Evolutionary conservation across 345 rosid genomes (phyloP), one percentile per base, ranked within the genome.

Genomic region (Pistacia vera): DNA sequence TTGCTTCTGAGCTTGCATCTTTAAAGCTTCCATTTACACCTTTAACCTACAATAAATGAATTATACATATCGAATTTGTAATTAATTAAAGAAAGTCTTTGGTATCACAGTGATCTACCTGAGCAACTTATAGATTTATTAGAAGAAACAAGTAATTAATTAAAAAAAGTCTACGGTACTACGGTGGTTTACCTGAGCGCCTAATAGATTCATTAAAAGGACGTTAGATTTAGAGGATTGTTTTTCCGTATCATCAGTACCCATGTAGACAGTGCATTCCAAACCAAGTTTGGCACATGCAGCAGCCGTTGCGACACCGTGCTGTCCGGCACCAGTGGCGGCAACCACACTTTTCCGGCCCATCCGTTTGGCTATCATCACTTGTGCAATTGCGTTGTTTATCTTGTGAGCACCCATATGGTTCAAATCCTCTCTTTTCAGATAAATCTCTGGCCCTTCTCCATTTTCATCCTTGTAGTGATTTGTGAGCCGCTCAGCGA

Each of bases 281-380:
- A 95, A 72, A 30, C 76, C 48, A 55, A 91, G 91, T 82, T 87
- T 91, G n/a, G 98, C 88, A 68, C 98, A 95, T 0, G 87, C 93
- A 11, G 98, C 94, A 0, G 98, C 98, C 0, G 97, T 88, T 0
- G 98, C 98, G n/a, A 95, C 85, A 0, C 98, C 97, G 12, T 95
- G 98, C 56, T 89, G 98, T 1, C 98, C 98, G 3, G 98, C 89
- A 5, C 98, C 98, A 0, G 98, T 93, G 22, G 93, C 98, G 0
- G 90, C 85, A 62, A 93, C 84, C 8, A 95, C 82, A 49, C 20
- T 72, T 63, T 28, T 84, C 63, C 86, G 77, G 18, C 95, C 98
- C 84, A 95, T 80, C 41, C 93, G 89, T 73, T 88, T 87, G 66
- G 98, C 97, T 8, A 95, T 83, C 92, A 95, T 90, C 0, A 93